A percentile compares a stretch with the other conserved stretches of the same genome.
Conservation (phyloP, 345 rosid species). For the Linum lewisii region DNA sequence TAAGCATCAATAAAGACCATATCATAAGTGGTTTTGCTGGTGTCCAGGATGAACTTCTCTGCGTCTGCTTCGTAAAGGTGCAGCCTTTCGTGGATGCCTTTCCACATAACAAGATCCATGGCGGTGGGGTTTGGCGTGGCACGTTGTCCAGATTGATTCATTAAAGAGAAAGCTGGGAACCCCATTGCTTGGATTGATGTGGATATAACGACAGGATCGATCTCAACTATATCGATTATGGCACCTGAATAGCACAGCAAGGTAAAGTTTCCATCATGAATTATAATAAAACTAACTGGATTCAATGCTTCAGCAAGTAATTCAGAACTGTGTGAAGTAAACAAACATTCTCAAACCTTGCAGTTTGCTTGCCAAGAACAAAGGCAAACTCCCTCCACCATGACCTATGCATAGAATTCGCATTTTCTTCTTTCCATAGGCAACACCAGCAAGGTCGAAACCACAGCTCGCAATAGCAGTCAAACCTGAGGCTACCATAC, state of each 20-base stretch:
- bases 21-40: conserved; percentile 35
- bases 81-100: conserved; percentile 77
- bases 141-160: conserved; percentile 38
- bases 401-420: conserved; percentile 76
- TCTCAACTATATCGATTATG: conserved; percentile 57
- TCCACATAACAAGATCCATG: conserved; percentile 61
- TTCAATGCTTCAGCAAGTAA: background rate
- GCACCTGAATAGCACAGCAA: conserved; percentile 42
- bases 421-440: conserved; percentile 48
- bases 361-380: conserved; percentile 73
- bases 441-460: conserved; percentile 44
- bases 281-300: background rate
- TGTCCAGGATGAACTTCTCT: conserved; percentile 47
- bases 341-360: conserved; percentile 34
- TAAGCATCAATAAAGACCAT: conserved; percentile 83
- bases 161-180: conserved; percentile 65
- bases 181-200: conserved; percentile 74
- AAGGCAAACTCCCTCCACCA: conserved; percentile 88
- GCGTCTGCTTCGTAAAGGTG: conserved; percentile 69
- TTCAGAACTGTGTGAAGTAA: background rate
- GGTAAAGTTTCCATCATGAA: background rate
- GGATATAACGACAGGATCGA: conserved; percentile 77
- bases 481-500: conserved; percentile 80
- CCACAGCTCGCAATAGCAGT: conserved; percentile 50
- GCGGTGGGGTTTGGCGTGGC: conserved; percentile 30